phyloP scores from a whole-genome alignment of 805 yeast species.

The Yamadazyma olivae region DNA sequence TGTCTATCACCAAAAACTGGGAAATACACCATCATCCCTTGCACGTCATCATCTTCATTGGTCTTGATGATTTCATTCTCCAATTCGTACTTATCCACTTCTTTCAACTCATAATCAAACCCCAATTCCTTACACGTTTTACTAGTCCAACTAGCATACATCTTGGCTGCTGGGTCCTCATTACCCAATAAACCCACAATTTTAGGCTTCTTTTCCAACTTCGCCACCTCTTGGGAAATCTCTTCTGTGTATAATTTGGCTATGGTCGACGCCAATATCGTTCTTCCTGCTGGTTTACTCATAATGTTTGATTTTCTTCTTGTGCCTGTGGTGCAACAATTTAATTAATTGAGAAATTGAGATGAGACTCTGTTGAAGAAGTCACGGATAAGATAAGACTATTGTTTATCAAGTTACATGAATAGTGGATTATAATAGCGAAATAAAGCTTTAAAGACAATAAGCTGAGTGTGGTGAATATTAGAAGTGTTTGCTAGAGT shows the following conservation, averaged over 20 bases:
- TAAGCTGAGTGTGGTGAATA: no score
- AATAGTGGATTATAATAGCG: no score
- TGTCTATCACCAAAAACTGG: slow-evolving; percentile 96
- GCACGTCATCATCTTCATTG: slow-evolving; percentile 68
- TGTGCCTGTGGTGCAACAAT: neutral
- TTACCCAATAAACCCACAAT: slow-evolving; percentile 92
- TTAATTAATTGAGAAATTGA: neutral
- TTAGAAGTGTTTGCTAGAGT: no score
- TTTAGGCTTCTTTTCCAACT: slow-evolving; percentile 58
- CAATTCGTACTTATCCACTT: slow-evolving; percentile 74
- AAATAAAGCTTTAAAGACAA: no score
- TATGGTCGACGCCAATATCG: slow-evolving; percentile 82
- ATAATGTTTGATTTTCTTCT: slow-evolving; percentile 12
- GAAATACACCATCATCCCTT: slow-evolving; percentile 96
- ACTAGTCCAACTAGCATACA: slow-evolving; percentile 95
- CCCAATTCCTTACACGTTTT: slow-evolving; percentile 87
- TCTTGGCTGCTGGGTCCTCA: slow-evolving; percentile 89
- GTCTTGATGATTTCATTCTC: slow-evolving; percentile 84
- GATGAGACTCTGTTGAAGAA: slow-evolving; percentile 4
- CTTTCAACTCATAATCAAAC: slow-evolving; percentile 73
- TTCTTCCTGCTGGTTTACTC: slow-evolving; percentile 57
- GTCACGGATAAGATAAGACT: slow-evolving; percentile 4
- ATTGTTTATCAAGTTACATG: no score
- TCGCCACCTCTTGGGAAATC: slow-evolving; percentile 53
- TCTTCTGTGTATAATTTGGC: slow-evolving; percentile 82